Evolutionary conservation across 768 basidiomycete genomes (phyloP).

Genomic region (Pleurotus tuoliensis): DNA sequence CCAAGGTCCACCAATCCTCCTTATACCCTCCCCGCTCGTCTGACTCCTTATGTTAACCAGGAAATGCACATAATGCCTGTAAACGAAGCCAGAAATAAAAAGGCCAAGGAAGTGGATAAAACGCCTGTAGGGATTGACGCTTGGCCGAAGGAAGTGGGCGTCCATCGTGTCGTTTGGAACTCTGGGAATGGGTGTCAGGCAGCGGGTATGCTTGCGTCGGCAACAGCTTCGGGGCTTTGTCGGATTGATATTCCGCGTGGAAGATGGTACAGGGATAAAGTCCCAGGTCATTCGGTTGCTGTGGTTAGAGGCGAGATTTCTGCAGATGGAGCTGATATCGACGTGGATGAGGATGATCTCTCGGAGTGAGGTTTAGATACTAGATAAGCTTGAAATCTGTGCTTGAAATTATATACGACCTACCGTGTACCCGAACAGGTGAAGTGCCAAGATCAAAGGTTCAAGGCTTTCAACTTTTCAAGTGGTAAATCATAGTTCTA

Average conservation of each 20-base stretch:
- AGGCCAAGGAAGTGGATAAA: slow-evolving; percentile 18
- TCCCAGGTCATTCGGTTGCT: slow-evolving; percentile 64
- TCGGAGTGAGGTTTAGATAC: not conserved
- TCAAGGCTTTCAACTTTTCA: not conserved
- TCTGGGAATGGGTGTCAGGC: slow-evolving; percentile 60
- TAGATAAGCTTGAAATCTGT: not conserved
- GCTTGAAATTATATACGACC: no score
- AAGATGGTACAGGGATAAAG: slow-evolving; percentile 62
- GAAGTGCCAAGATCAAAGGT: no score
- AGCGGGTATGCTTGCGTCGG: slow-evolving; percentile 66
- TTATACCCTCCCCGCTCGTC: slow-evolving; percentile 7
- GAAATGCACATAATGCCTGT: slow-evolving; percentile 25
- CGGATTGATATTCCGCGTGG: slow-evolving; percentile 80
- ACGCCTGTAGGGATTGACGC: slow-evolving; percentile 49
- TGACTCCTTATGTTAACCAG: slow-evolving; percentile 22
- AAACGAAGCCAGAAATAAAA: not conserved
- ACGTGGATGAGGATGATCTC: slow-evolving; percentile 26
- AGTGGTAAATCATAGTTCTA: not conserved
- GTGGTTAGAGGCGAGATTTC: slow-evolving; percentile 56
- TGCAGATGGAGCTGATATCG: slow-evolving; percentile 34
- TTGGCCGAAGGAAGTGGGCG: slow-evolving; percentile 76
- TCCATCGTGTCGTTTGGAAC: slow-evolving; percentile 84
- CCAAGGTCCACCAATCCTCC: slow-evolving; percentile 44
- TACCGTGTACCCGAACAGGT: no score
- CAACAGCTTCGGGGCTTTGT: slow-evolving; percentile 81